Evolutionary conservation across 257 asterid genomes (phyloP).

Genomic region (Rhazya stricta): DNA sequence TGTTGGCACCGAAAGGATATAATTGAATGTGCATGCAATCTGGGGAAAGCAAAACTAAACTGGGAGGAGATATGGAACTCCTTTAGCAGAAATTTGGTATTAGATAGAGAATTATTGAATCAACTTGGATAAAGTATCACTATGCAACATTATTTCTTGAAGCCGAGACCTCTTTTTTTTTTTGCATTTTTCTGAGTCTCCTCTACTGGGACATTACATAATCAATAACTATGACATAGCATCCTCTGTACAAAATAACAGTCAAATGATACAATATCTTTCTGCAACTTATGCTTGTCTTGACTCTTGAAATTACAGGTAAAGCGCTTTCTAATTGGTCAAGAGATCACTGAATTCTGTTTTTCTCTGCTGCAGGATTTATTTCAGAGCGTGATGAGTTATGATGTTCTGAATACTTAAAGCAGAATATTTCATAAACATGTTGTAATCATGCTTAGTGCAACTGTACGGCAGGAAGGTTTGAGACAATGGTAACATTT

Average conservation of each 20-base stretch:
- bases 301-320: neutral
- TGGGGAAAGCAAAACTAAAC: constrained; percentile 2
- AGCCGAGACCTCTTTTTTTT: neutral
- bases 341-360: neutral
- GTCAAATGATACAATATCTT: neutral
- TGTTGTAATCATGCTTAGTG: neutral
- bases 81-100: neutral
- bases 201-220: neutral
- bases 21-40: neutral
- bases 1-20: neutral
- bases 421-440: neutral
- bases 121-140: neutral
- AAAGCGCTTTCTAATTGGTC: neutral
- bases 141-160: neutral
- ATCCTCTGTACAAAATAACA: neutral
- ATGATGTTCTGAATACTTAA: constrained; percentile 21
- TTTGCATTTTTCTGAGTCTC: neutral
- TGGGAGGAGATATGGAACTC: neutral
- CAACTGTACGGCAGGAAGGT: neutral
- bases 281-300: neutral
- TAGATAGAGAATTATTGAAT: neutral
- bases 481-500: neutral
- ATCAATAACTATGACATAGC: neutral
- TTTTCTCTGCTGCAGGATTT: constrained; percentile 36
- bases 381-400: constrained; percentile 58